These are phyloP conservation scores for Chlorella sp. DNA, from an alignment of 139 green algal species.

Conservation along the genomic window DNA sequence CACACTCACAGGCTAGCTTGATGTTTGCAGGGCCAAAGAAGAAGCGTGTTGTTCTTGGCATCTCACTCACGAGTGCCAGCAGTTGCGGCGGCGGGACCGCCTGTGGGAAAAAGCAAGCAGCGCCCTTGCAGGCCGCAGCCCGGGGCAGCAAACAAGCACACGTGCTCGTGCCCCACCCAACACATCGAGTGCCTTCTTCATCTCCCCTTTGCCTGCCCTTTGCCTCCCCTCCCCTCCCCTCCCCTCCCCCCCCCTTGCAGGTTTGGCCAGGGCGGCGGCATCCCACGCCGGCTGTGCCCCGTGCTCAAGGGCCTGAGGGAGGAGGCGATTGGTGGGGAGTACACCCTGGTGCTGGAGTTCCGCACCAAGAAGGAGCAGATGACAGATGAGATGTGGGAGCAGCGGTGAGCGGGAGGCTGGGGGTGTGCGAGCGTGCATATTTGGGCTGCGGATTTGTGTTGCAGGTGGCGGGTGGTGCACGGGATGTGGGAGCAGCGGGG, in stretches of 20 bases:
- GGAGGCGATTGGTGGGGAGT: constrained; percentile 67
- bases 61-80: neutral
- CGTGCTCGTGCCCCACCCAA: neutral
- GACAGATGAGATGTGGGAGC: constrained; percentile 69
- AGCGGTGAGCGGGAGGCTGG: constrained; percentile 8
- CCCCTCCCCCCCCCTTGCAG: neutral
- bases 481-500: too few relatives aligned
- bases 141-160: too few relatives aligned
- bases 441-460: too few relatives aligned
- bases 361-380: constrained; percentile 68
- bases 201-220: neutral
- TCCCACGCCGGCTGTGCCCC: constrained; percentile 77
- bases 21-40: too few relatives aligned
- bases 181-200: neutral
- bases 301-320: constrained; percentile 86
- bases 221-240: neutral
- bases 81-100: too few relatives aligned
- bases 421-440: neutral
- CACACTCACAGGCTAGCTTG: too few relatives aligned
- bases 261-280: constrained; percentile 72
- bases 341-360: constrained; percentile 87
- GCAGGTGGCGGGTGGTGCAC: too few relatives aligned
- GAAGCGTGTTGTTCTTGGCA: too few relatives aligned
- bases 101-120: too few relatives aligned
- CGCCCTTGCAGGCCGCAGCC: neutral